Evolutionary conservation across 2,329 filamentous ascomycete species (phyloP), one percentile per base, ranked within the genome.

Genomic region (Pseudogymnoascus sp.): DNA sequence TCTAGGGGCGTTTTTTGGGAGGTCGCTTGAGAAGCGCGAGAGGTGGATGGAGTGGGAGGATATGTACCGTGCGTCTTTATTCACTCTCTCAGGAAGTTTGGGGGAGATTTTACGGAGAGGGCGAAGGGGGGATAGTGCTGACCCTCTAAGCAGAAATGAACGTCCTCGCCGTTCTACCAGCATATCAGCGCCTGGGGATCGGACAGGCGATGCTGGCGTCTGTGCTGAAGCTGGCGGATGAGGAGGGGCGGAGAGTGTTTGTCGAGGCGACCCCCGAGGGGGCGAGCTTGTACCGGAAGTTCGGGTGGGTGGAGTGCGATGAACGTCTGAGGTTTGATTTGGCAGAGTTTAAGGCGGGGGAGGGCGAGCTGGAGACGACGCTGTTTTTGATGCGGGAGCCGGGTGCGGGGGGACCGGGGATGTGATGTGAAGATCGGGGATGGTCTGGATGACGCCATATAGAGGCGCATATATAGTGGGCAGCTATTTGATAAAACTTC

Each of bases 181-280:
- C 66, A 8, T 75, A 77, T 59, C 71, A 75, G 59, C 68, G 73
- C 14, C 71, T 70, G 42, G 76, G 77, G 0, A 69, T 76, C 0
- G 77, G 68, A 1, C 72, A 65, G 42, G 72, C 72, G 31, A 63
- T 78, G 25, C 64, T 78, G 31, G 64, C 65, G 12, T 71, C 75
- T 28, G 73, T 74, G 61, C 67, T 78, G n/a, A 71, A 68, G 7
- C 66, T 74, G 9, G 75, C 76, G 2, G 76, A 78, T 62, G 60
- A 63, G 3, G 69, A 72, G 28, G 72, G 70, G 2, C 68, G 73
- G 53, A 71, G 67, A 60, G 66, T 68, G 1, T 77, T 75, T 62
- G 69, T 78, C 25, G 76, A 78, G 66, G 75, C 75, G n/a, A 77
- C 76, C 5, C 64, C 68, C 1, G 67, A 65, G 0, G 76, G 75